phyloP scores from a whole-genome alignment of 345 rosid genomes.

The Murraya paniculata region DNA sequence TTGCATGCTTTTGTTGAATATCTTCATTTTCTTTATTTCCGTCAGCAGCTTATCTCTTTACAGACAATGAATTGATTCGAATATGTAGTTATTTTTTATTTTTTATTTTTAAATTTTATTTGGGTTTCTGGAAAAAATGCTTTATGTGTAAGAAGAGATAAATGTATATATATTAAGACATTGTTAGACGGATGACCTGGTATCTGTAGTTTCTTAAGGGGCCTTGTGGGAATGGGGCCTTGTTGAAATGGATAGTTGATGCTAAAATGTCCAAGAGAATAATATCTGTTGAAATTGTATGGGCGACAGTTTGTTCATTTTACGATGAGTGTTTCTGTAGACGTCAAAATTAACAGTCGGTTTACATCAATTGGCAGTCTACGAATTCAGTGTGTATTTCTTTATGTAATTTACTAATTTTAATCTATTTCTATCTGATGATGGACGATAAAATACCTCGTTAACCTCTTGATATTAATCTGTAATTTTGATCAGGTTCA shows the following conservation, averaged over 20 bases:
- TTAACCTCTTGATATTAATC: neutral
- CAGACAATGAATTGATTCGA: neutral
- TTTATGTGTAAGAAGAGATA: neutral
- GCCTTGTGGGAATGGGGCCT: neutral
- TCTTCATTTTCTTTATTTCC: neutral
- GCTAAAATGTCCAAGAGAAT: neutral
- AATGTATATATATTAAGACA: neutral
- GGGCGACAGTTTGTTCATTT: neutral
- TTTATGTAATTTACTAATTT: neutral
- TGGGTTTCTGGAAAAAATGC: neutral
- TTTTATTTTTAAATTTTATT: neutral
- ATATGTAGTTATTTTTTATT: neutral
- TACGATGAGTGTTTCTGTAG: neutral
- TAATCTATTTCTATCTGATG: neutral
- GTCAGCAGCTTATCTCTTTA: neutral
- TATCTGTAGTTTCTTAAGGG: neutral
- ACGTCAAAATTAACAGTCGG: neutral
- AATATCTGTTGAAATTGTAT: too few relatives aligned
- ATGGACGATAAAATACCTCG: neutral
- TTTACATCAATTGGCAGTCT: neutral
- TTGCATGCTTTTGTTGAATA: neutral
- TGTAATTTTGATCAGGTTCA: slow-evolving; percentile 34
- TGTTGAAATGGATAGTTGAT: neutral
- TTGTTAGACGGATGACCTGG: too few relatives aligned
- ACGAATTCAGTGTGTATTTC: neutral